These are phyloP conservation scores for Amphicarpaea edgeworthii DNA, from an alignment of 306 rosid species.

Conservation along the genomic window DNA sequence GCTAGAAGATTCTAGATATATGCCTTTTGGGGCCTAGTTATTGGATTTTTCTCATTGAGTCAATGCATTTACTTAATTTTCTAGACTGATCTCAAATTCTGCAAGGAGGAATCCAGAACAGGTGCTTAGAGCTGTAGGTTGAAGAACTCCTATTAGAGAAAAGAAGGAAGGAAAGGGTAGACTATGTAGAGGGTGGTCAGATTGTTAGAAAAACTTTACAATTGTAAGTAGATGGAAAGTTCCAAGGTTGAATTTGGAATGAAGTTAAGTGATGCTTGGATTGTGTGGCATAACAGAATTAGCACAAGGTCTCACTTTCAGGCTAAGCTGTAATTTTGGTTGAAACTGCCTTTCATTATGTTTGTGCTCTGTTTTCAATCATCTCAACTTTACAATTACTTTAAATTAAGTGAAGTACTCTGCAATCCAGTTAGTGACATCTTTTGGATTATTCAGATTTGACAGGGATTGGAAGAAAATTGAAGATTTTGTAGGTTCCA, in stretches of 20 bases:
- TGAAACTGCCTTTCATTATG: background rate
- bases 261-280: background rate
- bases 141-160: conserved; percentile 1
- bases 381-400: background rate
- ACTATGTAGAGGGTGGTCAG: background rate
- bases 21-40: background rate
- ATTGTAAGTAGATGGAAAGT: background rate
- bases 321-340: background rate
- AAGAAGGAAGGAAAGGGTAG: background rate
- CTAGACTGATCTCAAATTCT: background rate
- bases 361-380: conserved; percentile 9
- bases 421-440: conserved; percentile 16
- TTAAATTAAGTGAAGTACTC: background rate
- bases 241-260: background rate
- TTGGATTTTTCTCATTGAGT: background rate
- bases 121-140: background rate
- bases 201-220: background rate
- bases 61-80: background rate
- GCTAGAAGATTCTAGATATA: background rate
- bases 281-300: background rate
- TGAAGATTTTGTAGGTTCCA: conserved; percentile 89
- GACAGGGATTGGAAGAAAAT: conserved; percentile 95
- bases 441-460: conserved; percentile 56
- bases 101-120: background rate
- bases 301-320: background rate